A percentile compares a stretch with the other conserved stretches of the same genome.
Evolutionary conservation across 2,329 filamentous ascomycete genomes (phyloP).

Genomic region (Alternaria sp.): DNA sequence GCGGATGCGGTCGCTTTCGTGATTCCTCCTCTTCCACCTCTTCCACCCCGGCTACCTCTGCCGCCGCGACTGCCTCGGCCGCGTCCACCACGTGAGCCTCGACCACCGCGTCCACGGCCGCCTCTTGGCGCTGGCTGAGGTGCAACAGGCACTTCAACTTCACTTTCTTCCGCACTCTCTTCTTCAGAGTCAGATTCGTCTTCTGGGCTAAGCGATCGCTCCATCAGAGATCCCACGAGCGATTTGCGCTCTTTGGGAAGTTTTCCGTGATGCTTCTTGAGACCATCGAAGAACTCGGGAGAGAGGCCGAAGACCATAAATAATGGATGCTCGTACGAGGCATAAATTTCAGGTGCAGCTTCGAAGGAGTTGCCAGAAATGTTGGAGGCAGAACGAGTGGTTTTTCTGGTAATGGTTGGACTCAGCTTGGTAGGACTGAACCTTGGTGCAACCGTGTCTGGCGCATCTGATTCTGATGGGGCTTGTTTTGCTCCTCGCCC

Average conservation of each 20-base stretch:
- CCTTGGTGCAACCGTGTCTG: constrained; percentile 36
- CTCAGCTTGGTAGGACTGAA: constrained; percentile 36
- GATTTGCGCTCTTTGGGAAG: constrained; percentile 34
- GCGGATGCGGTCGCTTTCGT: constrained; percentile 36
- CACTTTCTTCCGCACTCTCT: constrained; percentile 35
- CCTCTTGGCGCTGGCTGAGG: constrained; percentile 33
- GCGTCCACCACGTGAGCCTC: constrained; percentile 41
- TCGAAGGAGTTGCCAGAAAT: constrained; percentile 45
- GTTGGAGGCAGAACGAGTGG: constrained; percentile 48
- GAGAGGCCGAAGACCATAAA: constrained; percentile 48
- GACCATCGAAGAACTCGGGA: constrained; percentile 42
- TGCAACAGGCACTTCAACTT: constrained; percentile 28
- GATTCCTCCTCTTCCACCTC: constrained; percentile 31
- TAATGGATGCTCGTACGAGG: constrained; percentile 42
- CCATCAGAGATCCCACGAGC: constrained; percentile 21
- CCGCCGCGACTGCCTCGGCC: constrained; percentile 40
- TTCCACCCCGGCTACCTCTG: constrained; percentile 40
- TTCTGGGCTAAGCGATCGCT: constrained; percentile 25
- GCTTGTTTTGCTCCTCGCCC: constrained; percentile 44
- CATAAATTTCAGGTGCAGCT: constrained; percentile 39
- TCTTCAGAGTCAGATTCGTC: constrained; percentile 31
- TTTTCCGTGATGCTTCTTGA: constrained; percentile 41
- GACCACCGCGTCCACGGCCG: constrained; percentile 37
- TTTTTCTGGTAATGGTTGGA: constrained; percentile 41
- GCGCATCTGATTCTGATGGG: constrained; percentile 37